A percentile compares a stretch with the other conserved stretches of the same genome.
Conservation (phyloP, 148 eudicot genomes). For the Rhododendron williamsianum region DNA sequence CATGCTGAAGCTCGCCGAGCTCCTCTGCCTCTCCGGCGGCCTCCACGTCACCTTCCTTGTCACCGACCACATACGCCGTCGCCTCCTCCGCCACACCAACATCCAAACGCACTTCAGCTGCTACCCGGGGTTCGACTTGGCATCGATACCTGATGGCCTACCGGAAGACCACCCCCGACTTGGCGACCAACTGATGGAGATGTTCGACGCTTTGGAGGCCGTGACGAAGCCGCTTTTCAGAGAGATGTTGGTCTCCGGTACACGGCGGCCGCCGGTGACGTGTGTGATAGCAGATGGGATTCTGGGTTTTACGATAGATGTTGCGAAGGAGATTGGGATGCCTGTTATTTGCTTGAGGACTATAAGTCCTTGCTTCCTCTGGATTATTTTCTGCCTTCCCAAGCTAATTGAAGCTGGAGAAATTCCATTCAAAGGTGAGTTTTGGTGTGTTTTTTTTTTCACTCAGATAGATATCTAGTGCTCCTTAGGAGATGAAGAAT, state of each 20-base stretch:
- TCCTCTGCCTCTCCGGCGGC: slow-evolving; percentile 6
- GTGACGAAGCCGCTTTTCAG: slow-evolving; percentile 4
- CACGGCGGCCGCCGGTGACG: slow-evolving; percentile 2
- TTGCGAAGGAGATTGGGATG: slow-evolving; percentile 8
- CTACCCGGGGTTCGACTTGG: slow-evolving; percentile 1
- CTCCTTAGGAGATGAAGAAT: no score
- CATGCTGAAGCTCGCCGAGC: slow-evolving; percentile 17
- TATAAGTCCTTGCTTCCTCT: slow-evolving; percentile 5
- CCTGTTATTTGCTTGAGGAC: slow-evolving; percentile 8
- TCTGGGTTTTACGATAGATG: not conserved
- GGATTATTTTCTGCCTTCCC: not conserved
- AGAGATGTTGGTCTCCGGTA: not conserved
- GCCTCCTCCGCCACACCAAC: slow-evolving; percentile 14
- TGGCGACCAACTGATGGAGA: not conserved
- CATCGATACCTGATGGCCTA: slow-evolving; percentile 10
- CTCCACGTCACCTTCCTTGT: slow-evolving; percentile 12
- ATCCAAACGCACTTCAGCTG: not conserved
- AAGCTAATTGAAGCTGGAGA: slow-evolving; percentile 8
- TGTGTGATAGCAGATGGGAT: slow-evolving; percentile 8
- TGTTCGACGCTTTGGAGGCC: slow-evolving; percentile 1
- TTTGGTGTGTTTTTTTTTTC: no score
- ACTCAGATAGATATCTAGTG: no score
- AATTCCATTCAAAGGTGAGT: slow-evolving; percentile 1
- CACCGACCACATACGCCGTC: slow-evolving; percentile 1
- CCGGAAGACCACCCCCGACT: not conserved